Evolutionary conservation across 73 alveolate genomes (phyloP).

Genomic region (Stentor coeruleus): DNA sequence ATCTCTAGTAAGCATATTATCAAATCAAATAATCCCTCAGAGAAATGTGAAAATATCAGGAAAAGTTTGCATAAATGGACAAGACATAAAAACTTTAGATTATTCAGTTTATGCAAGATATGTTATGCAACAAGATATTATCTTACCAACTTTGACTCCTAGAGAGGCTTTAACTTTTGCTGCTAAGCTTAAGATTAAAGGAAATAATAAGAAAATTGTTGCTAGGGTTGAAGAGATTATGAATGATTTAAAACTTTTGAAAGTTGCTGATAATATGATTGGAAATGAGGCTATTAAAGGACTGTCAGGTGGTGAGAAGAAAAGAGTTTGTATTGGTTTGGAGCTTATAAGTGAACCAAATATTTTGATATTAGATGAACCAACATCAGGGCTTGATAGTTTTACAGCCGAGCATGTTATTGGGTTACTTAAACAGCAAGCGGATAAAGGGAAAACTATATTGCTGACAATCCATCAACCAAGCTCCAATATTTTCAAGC

Average conservation of each 20-base stretch:
- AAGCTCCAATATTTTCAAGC: constrained; percentile 41
- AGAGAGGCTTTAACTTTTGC: constrained; percentile 61
- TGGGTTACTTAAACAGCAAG: constrained; percentile 31
- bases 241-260: constrained; percentile 40
- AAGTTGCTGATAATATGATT: constrained; percentile 46
- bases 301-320: constrained; percentile 57
- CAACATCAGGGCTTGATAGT: constrained; percentile 55
- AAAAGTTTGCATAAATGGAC: constrained; percentile 30
- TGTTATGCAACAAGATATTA: constrained; percentile 71
- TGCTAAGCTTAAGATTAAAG: constrained; percentile 38
- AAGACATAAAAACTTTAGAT: constrained; percentile 23
- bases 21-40: constrained; percentile 22
- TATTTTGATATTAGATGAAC: constrained; percentile 51
- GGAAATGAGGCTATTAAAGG: constrained; percentile 45
- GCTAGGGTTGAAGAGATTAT: constrained; percentile 45
- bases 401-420: constrained; percentile 37
- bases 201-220: neutral
- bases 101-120: constrained; percentile 38
- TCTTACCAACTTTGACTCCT: constrained; percentile 52
- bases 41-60: constrained; percentile 27
- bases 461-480: constrained; percentile 65
- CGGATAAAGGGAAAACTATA: constrained; percentile 47
- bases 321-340: constrained; percentile 52
- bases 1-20: constrained; percentile 50
- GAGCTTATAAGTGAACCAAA: constrained; percentile 52